Evolutionary conservation across 805 yeast species (phyloP), one percentile per base, ranked within the genome.

Genomic region (Nematodospora valgi): DNA sequence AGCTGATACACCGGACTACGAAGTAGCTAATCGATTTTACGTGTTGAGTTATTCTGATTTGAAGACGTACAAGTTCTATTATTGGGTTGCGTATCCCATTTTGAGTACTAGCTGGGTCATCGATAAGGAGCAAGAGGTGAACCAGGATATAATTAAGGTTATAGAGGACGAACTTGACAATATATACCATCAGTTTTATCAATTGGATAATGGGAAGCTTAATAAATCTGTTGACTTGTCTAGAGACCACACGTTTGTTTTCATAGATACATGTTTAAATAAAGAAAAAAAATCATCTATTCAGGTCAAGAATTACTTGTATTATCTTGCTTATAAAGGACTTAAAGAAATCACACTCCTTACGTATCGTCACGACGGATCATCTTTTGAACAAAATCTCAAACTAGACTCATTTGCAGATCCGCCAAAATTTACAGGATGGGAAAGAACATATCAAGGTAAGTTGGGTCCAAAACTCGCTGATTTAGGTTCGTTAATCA

Each of bases 51-150:
- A 80, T 60, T 83, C 95, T 1, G 98, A 93, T 57, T 70, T 93
- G 53, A 93, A 93, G 56, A 86, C 84, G 59, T 89, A 84, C 64
- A 80, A 74, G 50, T 91, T 83, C 52, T 83, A 75, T 51, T 89
- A 93, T 59, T 94, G 99, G 98, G 73, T 86, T 44, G 82, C 86
- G 11, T 78, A 78, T 43, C 97, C 98, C 0, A 61, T 75, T 1
- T 55, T 86, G 22, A 67, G 68, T 25, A 59, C 78, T 6, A 63
- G 62, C 9, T 82, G 87, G 86, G 30, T 18, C 7, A 37, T 51
- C 7, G 25, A 28, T 4, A 45, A 45, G 3, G 32, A 37, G 4
- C 35, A 35, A 6, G 18, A 17, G 3, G 28, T 28, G 8, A 12
- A 20, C 10, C 5, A 13, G 10, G 35, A 24, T 3, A 6, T 12